Conservation (phyloP, 2,329 filamentous ascomycete genomes). For the Fusarium sp. region DNA sequence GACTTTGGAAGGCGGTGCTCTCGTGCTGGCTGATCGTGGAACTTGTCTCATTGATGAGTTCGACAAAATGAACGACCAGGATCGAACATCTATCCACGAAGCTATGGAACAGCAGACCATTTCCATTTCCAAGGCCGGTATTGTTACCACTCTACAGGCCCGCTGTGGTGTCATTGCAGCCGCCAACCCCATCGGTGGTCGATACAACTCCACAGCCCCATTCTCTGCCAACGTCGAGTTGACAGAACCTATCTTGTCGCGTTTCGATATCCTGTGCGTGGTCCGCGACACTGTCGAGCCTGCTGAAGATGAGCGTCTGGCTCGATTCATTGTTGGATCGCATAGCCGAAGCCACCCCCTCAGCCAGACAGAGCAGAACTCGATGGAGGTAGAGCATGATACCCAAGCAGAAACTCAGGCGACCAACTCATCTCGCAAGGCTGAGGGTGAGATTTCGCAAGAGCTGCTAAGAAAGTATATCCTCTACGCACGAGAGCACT, state of each 20-base stretch:
- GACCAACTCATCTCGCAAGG: conserved; percentile 37
- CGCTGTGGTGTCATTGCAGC: conserved; percentile 97
- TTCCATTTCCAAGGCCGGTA: conserved; percentile 98
- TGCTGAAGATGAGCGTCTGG: conserved; percentile 90
- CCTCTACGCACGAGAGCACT: conserved; percentile 91
- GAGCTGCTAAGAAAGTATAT: conserved; percentile 96
- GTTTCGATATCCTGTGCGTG: conserved; percentile 97
- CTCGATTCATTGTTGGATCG: conserved; percentile 94
- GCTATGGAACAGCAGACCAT: conserved; percentile 99
- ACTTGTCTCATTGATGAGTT: conserved; percentile 99
- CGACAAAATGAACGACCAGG: conserved; percentile 99
- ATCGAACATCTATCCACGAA: conserved; percentile 98
- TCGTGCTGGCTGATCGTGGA: conserved; percentile 94
- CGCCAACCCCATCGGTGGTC: conserved; percentile 94
- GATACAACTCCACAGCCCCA: conserved; percentile 96
- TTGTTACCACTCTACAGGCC: conserved; percentile 96
- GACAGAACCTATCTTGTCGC: conserved; percentile 96
- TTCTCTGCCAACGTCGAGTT: conserved; percentile 97
- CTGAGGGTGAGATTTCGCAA: conserved; percentile 84
- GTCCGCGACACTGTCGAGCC: conserved; percentile 97
- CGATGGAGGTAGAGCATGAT: conserved; percentile 76
- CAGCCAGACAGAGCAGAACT: conserved; percentile 64
- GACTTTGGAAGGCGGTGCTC: conserved; percentile 95
- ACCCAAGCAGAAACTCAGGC: conserved; percentile 59
- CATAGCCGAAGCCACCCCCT: conserved; percentile 90